Evolutionary conservation across 257 asterid genomes (phyloP).

Genomic region (Ligustrum vulgare): DNA sequence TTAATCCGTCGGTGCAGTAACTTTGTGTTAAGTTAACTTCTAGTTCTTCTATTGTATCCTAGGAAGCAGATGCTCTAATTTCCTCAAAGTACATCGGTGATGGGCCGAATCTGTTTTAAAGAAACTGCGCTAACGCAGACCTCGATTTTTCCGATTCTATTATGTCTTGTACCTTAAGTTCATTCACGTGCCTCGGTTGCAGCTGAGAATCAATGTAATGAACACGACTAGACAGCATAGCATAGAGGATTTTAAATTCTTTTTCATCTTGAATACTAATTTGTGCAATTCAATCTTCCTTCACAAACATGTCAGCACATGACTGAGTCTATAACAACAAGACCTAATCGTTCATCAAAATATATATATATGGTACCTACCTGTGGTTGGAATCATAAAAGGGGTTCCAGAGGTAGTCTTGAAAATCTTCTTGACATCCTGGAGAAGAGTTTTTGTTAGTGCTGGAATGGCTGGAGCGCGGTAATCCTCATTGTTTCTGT

Average conservation of each 20-base stretch:
- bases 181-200: no score
- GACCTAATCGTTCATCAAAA: neutral
- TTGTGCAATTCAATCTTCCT: neutral
- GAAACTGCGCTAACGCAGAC: no score
- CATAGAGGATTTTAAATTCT: neutral
- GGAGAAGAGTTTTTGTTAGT: constrained; percentile 69
- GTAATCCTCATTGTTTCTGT: constrained; percentile 93
- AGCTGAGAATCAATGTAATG: neutral
- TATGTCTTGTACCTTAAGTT: no score
- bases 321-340: neutral
- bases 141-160: no score
- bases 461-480: constrained; percentile 98
- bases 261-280: neutral
- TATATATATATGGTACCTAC: no score
- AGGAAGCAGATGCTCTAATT: no score
- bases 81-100: no score
- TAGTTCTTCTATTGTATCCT: no score
- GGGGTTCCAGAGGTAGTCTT: constrained; percentile 95
- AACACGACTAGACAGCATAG: neutral
- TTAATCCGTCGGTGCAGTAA: no score
- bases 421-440: constrained; percentile 93
- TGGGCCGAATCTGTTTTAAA: no score
- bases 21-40: no score
- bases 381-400: constrained; percentile 92
- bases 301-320: neutral